These are phyloP conservation scores for Parastagonospora avenae DNA, from an alignment of 2,329 filamentous ascomycete species.

Conservation along the genomic window DNA sequence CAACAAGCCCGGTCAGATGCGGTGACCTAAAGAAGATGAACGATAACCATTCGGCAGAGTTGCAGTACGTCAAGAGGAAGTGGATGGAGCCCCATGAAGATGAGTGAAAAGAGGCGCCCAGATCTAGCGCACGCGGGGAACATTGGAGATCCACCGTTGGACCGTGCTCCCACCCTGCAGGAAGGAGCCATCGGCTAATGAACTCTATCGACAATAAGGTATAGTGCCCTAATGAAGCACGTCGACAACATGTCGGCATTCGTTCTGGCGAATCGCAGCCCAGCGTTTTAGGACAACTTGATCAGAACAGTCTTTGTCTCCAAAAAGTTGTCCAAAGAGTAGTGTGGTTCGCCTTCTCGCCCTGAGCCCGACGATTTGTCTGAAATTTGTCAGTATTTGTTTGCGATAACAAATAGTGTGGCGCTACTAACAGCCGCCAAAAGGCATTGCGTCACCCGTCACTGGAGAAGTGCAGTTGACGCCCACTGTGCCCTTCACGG, in stretches of 20 bases:
- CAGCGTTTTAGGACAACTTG: constrained; percentile 24
- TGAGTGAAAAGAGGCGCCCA: constrained; percentile 11
- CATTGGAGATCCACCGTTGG: neutral
- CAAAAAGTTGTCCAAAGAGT: constrained; percentile 40
- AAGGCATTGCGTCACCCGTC: constrained; percentile 44
- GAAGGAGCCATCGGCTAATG: constrained; percentile 18
- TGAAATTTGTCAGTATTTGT: neutral
- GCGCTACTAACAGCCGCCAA: constrained; percentile 39
- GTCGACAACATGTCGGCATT: constrained; percentile 1
- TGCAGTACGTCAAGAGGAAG: constrained; percentile 15
- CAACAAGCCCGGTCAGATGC: constrained; percentile 7
- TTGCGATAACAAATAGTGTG: neutral
- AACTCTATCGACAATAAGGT: constrained; percentile 7
- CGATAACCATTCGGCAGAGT: constrained; percentile 27
- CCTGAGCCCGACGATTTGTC: constrained; percentile 45
- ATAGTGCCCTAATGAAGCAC: constrained; percentile 4
- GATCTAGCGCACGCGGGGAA: constrained; percentile 12
- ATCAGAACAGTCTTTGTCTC: constrained; percentile 44
- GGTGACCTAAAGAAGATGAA: constrained; percentile 10
- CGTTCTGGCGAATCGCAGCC: constrained; percentile 8
- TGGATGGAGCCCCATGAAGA: constrained; percentile 12
- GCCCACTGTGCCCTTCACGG: constrained; percentile 36
- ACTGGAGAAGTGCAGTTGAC: constrained; percentile 48
- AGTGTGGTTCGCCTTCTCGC: constrained; percentile 39
- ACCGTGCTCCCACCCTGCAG: constrained; percentile 14